Evolutionary conservation across 208 protist species (phyloP).

Genomic region (Leishmania tarentolae): DNA sequence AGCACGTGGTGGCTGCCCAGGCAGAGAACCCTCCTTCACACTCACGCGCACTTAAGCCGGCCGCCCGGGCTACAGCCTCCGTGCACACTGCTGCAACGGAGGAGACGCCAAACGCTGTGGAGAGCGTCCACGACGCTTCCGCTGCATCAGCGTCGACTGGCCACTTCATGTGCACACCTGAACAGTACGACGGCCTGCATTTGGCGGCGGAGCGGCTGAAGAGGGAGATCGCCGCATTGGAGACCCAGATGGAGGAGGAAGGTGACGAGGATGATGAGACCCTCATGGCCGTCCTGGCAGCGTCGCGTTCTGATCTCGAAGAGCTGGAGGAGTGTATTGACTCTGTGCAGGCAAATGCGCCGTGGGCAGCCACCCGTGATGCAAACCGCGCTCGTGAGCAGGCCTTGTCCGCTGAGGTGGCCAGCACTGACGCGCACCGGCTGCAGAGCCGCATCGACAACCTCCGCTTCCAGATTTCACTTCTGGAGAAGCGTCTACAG

Average conservation of each 20-base stretch:
- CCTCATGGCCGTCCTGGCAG: slow-evolving; percentile 92
- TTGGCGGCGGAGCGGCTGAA: slow-evolving; percentile 80
- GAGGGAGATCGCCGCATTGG: slow-evolving; percentile 77
- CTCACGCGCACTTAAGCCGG: background rate
- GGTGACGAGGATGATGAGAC: slow-evolving; percentile 91
- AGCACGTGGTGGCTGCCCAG: background rate
- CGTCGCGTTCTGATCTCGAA: slow-evolving; percentile 83
- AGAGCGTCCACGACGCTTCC: slow-evolving; percentile 1
- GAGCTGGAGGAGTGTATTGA: slow-evolving; percentile 88
- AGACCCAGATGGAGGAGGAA: slow-evolving; percentile 85
- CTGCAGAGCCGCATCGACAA: slow-evolving; percentile 71
- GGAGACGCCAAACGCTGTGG: background rate
- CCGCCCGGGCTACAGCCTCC: background rate
- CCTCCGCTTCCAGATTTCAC: slow-evolving; percentile 74
- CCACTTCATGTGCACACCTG: slow-evolving; percentile 80
- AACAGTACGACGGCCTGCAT: slow-evolving; percentile 91
- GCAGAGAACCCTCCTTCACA: background rate
- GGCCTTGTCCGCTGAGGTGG: slow-evolving; percentile 25
- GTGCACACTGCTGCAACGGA: background rate
- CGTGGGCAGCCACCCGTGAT: slow-evolving; percentile 74
- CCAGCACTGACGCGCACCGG: slow-evolving; percentile 36
- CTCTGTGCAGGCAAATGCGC: slow-evolving; percentile 66
- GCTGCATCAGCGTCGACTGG: slow-evolving; percentile 13
- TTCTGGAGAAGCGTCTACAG: slow-evolving; percentile 86
- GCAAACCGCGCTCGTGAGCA: slow-evolving; percentile 51